Conservation (phyloP, 768 basidiomycete species). For the Auricularia sp. region DNA sequence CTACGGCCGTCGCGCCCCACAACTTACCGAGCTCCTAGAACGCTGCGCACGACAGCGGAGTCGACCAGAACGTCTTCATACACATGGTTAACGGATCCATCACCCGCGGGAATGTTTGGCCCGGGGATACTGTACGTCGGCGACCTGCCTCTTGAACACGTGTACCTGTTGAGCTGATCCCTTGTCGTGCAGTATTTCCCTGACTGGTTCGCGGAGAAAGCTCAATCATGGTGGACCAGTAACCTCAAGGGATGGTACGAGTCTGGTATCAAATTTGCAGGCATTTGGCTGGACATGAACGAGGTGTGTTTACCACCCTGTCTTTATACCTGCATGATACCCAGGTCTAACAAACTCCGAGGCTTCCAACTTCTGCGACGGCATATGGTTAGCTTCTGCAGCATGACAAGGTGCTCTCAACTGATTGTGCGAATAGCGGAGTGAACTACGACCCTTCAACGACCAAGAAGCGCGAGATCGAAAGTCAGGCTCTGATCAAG, state of each 20-base stretch:
- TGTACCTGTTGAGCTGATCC: not conserved
- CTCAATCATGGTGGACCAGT: slow-evolving; percentile 51
- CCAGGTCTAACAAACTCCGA: not conserved
- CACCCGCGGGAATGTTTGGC: slow-evolving; percentile 70
- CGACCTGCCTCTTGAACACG: slow-evolving; percentile 6
- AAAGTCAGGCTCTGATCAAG: not conserved
- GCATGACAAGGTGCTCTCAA: not conserved
- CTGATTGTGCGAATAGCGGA: not conserved
- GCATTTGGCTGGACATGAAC: slow-evolving; percentile 51
- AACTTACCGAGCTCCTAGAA: slow-evolving; percentile 33
- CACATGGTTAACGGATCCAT: slow-evolving; percentile 65
- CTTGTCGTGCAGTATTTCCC: slow-evolving; percentile 35
- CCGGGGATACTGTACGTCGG: slow-evolving; percentile 50
- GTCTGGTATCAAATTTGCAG: slow-evolving; percentile 43
- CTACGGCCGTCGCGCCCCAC: slow-evolving; percentile 26
- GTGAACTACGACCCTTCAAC: slow-evolving; percentile 6
- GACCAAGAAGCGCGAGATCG: not conserved
- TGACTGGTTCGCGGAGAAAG: slow-evolving; percentile 48
- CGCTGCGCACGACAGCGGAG: slow-evolving; percentile 52
- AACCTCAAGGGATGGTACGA: slow-evolving; percentile 44
- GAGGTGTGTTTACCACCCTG: not conserved
- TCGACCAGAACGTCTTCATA: slow-evolving; percentile 49
- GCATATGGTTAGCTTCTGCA: slow-evolving; percentile 32
- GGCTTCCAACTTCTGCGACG: slow-evolving; percentile 52
- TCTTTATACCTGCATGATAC: not conserved